Evolutionary conservation across 2,329 filamentous ascomycete species (phyloP), one percentile per base, ranked within the genome.

Genomic region (Alternaria brassicae): DNA sequence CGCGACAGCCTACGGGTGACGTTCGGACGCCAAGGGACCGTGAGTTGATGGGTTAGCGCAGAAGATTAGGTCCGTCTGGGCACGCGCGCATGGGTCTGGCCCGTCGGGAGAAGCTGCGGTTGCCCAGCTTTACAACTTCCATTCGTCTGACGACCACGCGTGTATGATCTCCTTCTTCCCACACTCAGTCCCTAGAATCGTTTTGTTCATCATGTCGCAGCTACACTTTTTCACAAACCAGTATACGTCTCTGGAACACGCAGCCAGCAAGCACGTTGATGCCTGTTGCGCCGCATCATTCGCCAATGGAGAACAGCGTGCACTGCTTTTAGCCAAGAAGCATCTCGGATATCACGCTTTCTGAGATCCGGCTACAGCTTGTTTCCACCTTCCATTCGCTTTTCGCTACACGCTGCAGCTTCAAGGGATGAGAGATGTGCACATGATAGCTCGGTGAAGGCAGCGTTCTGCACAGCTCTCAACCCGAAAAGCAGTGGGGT

Each of bases 21-120:
- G 58, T 63, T 61, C 21, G 45, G 44, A 41, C 56, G 60, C 60
- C 60, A 63, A 63, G 57, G 47, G 53, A 62, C 57, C 56, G 57
- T 60, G 57, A 25, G 15, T 25, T 40, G 8, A 57, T 45, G 27
- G 44, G 59, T 41, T 62, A 62, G 60, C 39, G 60, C 13, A 7
- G 12, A 19, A 4, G 6, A 21, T 15, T 15, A 28, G 32, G 21
- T n/a, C n/a, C n/a, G n/a, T n/a, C n/a, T n/a, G n/a, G 13, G 27
- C 44, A 50, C 32, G 28, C 32, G 28, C 30, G 48, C 17, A 36
- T 30, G 44, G 32, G 36, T 55, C 57, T 56, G 57, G n/a, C n/a
- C n/a, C n/a, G n/a, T n/a, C n/a, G n/a, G n/a, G 47, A 45, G 52
- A 56, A 45, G 27, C 15, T 41, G 25, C 48, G 39, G n/a, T 13